Base-by-base conservation (phyloP, 495 filamentous ascomycete species). In the Penicillium ucsense region DNA sequence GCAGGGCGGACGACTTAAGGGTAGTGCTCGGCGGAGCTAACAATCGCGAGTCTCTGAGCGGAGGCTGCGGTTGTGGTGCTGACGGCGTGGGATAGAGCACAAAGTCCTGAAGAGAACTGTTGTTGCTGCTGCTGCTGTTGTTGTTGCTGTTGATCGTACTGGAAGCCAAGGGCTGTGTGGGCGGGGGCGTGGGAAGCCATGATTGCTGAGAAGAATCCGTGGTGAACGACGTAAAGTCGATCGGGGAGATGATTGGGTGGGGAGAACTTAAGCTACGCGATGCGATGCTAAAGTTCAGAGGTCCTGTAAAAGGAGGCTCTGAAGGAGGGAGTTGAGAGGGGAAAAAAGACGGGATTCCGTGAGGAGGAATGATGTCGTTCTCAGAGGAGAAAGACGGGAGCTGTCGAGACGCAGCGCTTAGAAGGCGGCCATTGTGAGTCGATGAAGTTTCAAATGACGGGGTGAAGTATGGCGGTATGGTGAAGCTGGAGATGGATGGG, bases 191-290 rank as follows among this genome's bases (percentile, higher is more conserved):
- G 65, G 76, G 71, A 68, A 75, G 78, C 78, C 79, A 82, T 83
- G 70, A 43, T 78, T 74, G 71, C 69, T 76, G 76, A 62, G 62
- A 60, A 55, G 73, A 70, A 80, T 80, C 79, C 79, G 79, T 83
- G 72, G 66, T 82, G 76, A 74, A 76, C 73, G 77, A 78, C 69
- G 67, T 71, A 54, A 73, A 51, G 76, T 75, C 71, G 74, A 72
- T 69, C 68, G 72, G 54, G 54, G 63, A 53, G 63, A 66, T 66
- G 54, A 61, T 68, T 67, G 63, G 60, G 46, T 52, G 44, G 46
- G 54, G 45, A 56, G 73, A 75, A 77, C 74, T 75, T 66, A 68
- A 74, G 72, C 66, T 65, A 74, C 67, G 64, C 68, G 69, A 65
- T 53, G 70, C 67, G 66, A 60, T 66, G 68, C 73, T 70, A 49